Evolutionary conservation across 2,329 filamentous ascomycete species (phyloP).

Genomic region (Paracorniculantispora psalliotae): DNA sequence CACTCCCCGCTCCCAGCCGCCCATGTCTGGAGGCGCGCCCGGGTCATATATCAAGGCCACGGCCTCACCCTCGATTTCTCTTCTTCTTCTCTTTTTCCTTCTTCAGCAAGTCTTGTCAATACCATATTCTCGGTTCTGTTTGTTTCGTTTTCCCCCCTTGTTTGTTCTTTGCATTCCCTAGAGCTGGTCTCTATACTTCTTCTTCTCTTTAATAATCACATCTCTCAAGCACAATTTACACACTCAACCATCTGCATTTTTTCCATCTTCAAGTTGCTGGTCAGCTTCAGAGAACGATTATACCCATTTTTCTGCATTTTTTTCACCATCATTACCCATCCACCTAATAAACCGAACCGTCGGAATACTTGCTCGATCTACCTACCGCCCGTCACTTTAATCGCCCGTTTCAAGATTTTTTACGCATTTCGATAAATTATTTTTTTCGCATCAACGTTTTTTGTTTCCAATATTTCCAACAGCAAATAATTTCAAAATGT

Average conservation of each 20-base stretch:
- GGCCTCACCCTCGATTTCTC: conserved; percentile 31
- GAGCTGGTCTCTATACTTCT: conserved; percentile 52
- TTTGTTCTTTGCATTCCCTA: conserved; percentile 34
- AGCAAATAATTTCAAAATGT: conserved; percentile 56
- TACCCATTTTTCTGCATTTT: conserved; percentile 23
- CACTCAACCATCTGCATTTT: conserved; percentile 14
- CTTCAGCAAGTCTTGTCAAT: conserved; percentile 45
- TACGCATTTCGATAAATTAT: conserved; percentile 4
- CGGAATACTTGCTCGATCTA: conserved; percentile 52
- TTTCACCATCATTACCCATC: conserved; percentile 24
- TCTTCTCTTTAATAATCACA: conserved; percentile 26
- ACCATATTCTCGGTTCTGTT: conserved; percentile 38
- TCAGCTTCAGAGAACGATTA: conserved; percentile 33
- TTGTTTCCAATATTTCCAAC: conserved; percentile 19
- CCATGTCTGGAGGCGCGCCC: neutral
- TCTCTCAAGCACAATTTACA: conserved; percentile 24
- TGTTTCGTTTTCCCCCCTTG: conserved; percentile 31
- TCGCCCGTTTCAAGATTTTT: conserved; percentile 6
- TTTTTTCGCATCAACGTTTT: conserved; percentile 27
- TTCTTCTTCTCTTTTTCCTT: conserved; percentile 42
- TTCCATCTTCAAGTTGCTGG: conserved; percentile 32
- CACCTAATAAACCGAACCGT: conserved; percentile 43
- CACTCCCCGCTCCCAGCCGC: neutral
- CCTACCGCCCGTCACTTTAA: conserved; percentile 28
- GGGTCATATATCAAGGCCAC: conserved; percentile 17